phyloP scores from a whole-genome alignment of 148 eudicot genomes.

The Bassia scoparia region DNA sequence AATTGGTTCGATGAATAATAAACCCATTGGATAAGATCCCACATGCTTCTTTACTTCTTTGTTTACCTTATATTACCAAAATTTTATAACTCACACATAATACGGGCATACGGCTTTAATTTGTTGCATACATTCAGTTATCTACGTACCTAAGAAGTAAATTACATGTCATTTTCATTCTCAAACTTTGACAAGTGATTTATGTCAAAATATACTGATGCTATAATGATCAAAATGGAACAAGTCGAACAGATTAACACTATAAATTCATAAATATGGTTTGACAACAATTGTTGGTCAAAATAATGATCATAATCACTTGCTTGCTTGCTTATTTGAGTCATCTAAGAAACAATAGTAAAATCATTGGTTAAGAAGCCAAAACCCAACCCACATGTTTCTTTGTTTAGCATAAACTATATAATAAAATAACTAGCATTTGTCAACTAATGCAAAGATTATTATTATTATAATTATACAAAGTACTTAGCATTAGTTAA shows the following conservation, averaged over 20 bases:
- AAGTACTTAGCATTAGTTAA: neutral
- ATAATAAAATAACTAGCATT: neutral
- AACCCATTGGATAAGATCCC: conserved; percentile 14
- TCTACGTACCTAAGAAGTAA: too few relatives aligned
- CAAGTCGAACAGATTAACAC: neutral
- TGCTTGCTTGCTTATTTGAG: neutral
- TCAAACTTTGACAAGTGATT: neutral
- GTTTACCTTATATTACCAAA: neutral
- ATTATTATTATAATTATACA: neutral
- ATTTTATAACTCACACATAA: too few relatives aligned
- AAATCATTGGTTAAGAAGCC: conserved; percentile 1
- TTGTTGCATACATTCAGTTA: too few relatives aligned
- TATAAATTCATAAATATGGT: neutral
- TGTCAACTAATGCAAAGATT: conserved; percentile 9
- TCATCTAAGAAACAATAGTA: neutral
- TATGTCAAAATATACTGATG: neutral
- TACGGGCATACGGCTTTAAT: too few relatives aligned
- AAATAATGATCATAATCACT: neutral
- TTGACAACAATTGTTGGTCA: neutral
- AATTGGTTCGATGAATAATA: neutral
- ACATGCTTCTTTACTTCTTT: conserved; percentile 9
- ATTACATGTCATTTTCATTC: neutral
- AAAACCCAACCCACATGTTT: conserved; percentile 2
- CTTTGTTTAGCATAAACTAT: neutral
- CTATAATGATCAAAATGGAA: neutral